phyloP scores from a whole-genome alignment of 441 rosid genomes.

The Brassica balearica region DNA sequence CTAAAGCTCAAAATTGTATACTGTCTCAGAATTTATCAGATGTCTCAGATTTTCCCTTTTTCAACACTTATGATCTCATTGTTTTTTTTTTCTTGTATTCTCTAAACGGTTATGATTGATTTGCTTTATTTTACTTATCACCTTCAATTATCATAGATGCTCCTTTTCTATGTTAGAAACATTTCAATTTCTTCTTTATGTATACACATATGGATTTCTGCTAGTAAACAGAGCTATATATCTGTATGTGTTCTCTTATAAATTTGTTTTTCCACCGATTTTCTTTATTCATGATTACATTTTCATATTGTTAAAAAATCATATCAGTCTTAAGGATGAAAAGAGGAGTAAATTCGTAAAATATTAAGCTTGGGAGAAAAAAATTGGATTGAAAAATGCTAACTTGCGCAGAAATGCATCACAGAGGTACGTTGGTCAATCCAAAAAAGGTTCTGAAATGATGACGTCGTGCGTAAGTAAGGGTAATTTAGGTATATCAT shows the following conservation, averaged over 20 bases:
- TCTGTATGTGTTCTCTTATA: not conserved
- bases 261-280: not conserved
- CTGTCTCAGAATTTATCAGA: constrained; percentile 42
- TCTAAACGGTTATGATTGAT: constrained; percentile 43
- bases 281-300: not conserved
- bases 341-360: not conserved
- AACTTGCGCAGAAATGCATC: constrained; percentile 22
- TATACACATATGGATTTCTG: not conserved
- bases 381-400: constrained; percentile 7
- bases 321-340: not conserved
- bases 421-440: constrained; percentile 17
- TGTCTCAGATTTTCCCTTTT: constrained; percentile 38
- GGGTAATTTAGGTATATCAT: constrained; percentile 26
- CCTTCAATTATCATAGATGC: constrained; percentile 21
- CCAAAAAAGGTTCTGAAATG: not conserved
- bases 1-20: constrained; percentile 43
- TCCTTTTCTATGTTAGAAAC: constrained; percentile 25
- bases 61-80: constrained; percentile 35
- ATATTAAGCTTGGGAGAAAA: constrained; percentile 7
- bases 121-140: constrained; percentile 29
- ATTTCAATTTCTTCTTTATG: not conserved
- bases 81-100: constrained; percentile 44
- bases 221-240: not conserved
- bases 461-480: constrained; percentile 27
- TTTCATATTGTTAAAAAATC: not conserved